A percentile compares a stretch with the other conserved stretches of the same genome.
Evolutionary conservation across 768 basidiomycete species (phyloP).

Genomic region (Austroboletus festivus): DNA sequence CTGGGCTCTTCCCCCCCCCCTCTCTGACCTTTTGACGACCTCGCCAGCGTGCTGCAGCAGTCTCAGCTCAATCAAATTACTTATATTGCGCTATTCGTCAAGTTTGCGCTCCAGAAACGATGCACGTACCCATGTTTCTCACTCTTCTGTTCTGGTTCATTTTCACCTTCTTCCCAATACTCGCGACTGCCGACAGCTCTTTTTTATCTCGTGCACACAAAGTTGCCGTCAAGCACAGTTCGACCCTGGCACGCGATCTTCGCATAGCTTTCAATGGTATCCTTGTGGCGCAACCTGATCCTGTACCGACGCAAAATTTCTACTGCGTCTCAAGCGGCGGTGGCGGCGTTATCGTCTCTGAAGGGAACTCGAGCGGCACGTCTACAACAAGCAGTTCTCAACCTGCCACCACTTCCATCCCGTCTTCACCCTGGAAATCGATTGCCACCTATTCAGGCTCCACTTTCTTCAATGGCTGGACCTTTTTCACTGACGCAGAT

Average conservation of each 20-base stretch:
- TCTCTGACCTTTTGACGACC: neutral
- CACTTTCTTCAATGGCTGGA: conserved; percentile 80
- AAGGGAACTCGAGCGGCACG: conserved; percentile 21
- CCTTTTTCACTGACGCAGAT: conserved; percentile 65
- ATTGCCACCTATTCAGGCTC: conserved; percentile 58
- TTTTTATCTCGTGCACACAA: conserved; percentile 48
- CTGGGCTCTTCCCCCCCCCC: neutral
- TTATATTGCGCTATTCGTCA: neutral
- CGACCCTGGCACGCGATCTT: conserved; percentile 63
- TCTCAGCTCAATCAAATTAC: neutral
- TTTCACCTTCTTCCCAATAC: conserved; percentile 23
- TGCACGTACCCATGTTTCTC: conserved; percentile 30
- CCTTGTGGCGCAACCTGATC: conserved; percentile 41
- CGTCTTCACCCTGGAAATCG: conserved; percentile 58
- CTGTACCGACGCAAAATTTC: conserved; percentile 27
- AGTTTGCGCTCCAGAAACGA: conserved; percentile 11
- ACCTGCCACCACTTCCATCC: conserved; percentile 18
- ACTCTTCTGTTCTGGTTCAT: conserved; percentile 31
- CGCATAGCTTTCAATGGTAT: conserved; percentile 60
- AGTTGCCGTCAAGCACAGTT: conserved; percentile 55
- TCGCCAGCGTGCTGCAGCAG: neutral
- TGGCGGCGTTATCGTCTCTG: conserved; percentile 19
- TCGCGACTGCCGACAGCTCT: conserved; percentile 21
- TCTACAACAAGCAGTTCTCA: conserved; percentile 20
- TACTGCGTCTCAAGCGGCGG: conserved; percentile 34